Base-by-base conservation (phyloP, 2,329 filamentous ascomycete species). In the Alternaria tenuissima region DNA sequence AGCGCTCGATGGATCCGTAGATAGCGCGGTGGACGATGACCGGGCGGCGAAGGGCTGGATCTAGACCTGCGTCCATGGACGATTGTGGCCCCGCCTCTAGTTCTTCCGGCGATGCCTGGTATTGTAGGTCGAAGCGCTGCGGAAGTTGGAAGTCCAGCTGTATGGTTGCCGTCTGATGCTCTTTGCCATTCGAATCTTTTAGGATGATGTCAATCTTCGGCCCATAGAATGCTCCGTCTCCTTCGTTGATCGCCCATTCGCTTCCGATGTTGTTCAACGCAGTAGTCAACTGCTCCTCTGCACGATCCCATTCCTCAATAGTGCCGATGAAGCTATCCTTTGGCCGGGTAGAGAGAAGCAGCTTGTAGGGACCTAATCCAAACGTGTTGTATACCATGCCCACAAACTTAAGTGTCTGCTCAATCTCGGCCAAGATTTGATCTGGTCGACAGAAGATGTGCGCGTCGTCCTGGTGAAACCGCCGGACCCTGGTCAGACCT, bases 131-230 rank as follows among this genome's bases (percentile, higher is more conserved):
- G 73, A 96, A 96, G 12, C 92, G 87, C 73, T 92, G 91, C 1
- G 93, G 93, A 2, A 96, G 84, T 78, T 96, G 93, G 76, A 96
- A 96, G 76, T 96, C 93, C 28, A 96, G 86, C 81, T 96, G 93
- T 52, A 96, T 90, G 0, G 93, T 96, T 3, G 92, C 93, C 3
- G 93, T 92, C 75, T 96, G 93, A 74, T 96, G 93, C 71, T 93
- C 91, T 74, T 94, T 96, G 7, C 91, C 92, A 9, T 76, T 71
- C 1, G 90, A 89, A 73, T 96, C 93, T 62, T 86, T 87, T 46
- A 96, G 79, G 39, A 96, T 88, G 44, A 96, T 91, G 73, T 96
- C 93, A 65, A 96, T 96, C 80, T 96, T 96, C 32, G 93, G 93
- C 0, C 93, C 93, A 72, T 96, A 96, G 73, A 96, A 96, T 4